A percentile compares a stretch with the other conserved stretches of the same genome.
These are phyloP conservation scores for Cladosporium sp. DNA, from an alignment of 2,329 filamentous ascomycete species.

Conservation along the genomic window DNA sequence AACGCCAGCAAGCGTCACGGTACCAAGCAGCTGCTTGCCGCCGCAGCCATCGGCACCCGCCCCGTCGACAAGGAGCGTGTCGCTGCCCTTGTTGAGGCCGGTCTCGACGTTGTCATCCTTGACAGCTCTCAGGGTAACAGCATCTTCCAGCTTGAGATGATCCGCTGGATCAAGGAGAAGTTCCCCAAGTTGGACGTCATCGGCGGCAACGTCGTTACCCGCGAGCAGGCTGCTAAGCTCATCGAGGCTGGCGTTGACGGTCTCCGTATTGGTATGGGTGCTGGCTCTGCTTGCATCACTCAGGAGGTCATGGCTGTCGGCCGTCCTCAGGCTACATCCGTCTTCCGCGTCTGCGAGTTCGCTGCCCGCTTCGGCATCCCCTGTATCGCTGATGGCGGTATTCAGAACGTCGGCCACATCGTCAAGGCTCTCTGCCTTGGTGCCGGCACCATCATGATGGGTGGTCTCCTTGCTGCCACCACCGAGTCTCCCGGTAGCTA, in stretches of 20 bases:
- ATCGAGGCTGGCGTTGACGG: slow-evolving; percentile 95
- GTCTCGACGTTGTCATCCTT: slow-evolving; percentile 89
- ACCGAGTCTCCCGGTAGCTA: slow-evolving; percentile 97
- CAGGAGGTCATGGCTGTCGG: slow-evolving; percentile 99
- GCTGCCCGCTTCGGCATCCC: slow-evolving; percentile 91
- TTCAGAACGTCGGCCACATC: slow-evolving; percentile 98
- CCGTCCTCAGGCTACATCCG: slow-evolving; percentile 88
- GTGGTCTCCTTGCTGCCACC: slow-evolving; percentile 91
- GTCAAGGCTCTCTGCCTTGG: slow-evolving; percentile 96
- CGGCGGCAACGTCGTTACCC: slow-evolving; percentile 95
- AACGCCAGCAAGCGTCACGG: slow-evolving; percentile 92
- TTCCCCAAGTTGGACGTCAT: slow-evolving; percentile 89
- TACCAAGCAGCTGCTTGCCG: slow-evolving; percentile 95
- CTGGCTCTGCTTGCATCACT: slow-evolving; percentile 95
- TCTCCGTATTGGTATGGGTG: slow-evolving; percentile 97
- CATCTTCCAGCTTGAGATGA: slow-evolving; percentile 98
- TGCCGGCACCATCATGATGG: slow-evolving; percentile 98
- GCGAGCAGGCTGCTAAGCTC: slow-evolving; percentile 86
- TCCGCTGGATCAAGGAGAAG: slow-evolving; percentile 88
- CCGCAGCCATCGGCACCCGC: slow-evolving; percentile 90
- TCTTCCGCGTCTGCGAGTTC: slow-evolving; percentile 85
- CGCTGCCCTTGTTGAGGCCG: slow-evolving; percentile 84
- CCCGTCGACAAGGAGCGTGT: slow-evolving; percentile 88
- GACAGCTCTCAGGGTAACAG: slow-evolving; percentile 98
- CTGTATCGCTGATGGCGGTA: slow-evolving; percentile 95